These are phyloP conservation scores for Claviceps arundinis DNA, from an alignment of 2,329 filamentous ascomycete species.

Conservation along the genomic window DNA sequence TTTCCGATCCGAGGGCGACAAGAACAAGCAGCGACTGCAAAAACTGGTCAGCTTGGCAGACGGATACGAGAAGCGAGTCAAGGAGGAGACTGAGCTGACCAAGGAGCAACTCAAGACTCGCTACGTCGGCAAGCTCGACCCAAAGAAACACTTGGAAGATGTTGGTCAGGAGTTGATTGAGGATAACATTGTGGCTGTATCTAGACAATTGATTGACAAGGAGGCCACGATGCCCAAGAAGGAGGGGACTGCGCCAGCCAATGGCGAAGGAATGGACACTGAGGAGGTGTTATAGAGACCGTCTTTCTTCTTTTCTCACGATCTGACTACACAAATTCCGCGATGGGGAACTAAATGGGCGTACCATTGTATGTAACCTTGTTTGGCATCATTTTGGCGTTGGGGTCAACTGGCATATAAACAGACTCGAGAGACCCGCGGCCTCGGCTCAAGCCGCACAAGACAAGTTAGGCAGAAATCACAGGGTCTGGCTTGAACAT, in stretches of 20 bases:
- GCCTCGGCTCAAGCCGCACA: neutral
- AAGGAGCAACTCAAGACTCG: slow-evolving; percentile 97
- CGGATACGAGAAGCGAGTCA: slow-evolving; percentile 96
- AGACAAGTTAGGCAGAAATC: too few relatives aligned
- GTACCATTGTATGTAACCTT: slow-evolving; percentile 19
- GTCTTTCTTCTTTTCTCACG: neutral
- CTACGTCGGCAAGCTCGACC: slow-evolving; percentile 97
- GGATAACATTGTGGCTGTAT: slow-evolving; percentile 98
- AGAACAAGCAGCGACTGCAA: slow-evolving; percentile 81
- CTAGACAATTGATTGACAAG: slow-evolving; percentile 98
- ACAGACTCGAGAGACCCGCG: slow-evolving; percentile 6
- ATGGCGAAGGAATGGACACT: slow-evolving; percentile 54
- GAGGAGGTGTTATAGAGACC: slow-evolving; percentile 29
- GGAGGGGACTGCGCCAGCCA: slow-evolving; percentile 39
- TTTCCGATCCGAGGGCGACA: slow-evolving; percentile 70
- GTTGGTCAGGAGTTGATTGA: slow-evolving; percentile 95
- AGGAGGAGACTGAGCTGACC: slow-evolving; percentile 93
- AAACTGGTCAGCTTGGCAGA: slow-evolving; percentile 81
- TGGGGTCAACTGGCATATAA: slow-evolving; percentile 15
- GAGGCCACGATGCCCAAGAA: slow-evolving; percentile 83
- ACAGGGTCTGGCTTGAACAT: too few relatives aligned
- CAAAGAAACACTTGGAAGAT: slow-evolving; percentile 97
- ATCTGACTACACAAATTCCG: slow-evolving; percentile 9
- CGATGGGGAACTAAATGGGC: neutral
- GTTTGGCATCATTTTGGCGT: slow-evolving; percentile 21